Conservation (phyloP, 176 grass and related monocot genomes). For the Luzula sylvatica region DNA sequence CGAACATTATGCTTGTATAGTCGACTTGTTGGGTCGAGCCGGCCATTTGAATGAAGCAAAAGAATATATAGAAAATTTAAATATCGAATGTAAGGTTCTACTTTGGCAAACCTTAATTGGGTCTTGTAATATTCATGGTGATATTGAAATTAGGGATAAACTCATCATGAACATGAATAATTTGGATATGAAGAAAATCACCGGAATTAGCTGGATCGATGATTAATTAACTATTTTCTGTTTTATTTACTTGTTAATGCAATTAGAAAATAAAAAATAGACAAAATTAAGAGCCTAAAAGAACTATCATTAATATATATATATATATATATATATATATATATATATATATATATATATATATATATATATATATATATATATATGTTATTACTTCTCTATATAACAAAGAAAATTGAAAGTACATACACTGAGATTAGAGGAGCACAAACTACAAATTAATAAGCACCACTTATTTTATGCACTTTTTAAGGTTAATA, state of each 20-base stretch:
- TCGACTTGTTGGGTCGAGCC: slow-evolving; percentile 69
- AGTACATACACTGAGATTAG: too few relatives aligned
- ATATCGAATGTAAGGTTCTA: slow-evolving; percentile 26
- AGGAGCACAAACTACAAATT: slow-evolving; percentile 2
- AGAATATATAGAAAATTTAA: slow-evolving; percentile 56
- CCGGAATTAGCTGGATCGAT: slow-evolving; percentile 81
- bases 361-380: too few relatives aligned
- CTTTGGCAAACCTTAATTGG: slow-evolving; percentile 86
- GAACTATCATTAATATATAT: too few relatives aligned
- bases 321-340: too few relatives aligned
- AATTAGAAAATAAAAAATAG: too few relatives aligned
- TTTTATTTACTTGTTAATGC: too few relatives aligned
- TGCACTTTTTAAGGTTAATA: slow-evolving; percentile 6
- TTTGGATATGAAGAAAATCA: slow-evolving; percentile 64
- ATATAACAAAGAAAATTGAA: too few relatives aligned
- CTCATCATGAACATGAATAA: slow-evolving; percentile 58
- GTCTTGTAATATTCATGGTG: slow-evolving; percentile 61
- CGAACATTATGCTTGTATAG: slow-evolving; percentile 74
- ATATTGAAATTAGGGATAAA: slow-evolving; percentile 46
- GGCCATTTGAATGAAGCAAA: slow-evolving; percentile 47
- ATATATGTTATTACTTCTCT: too few relatives aligned
- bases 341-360: too few relatives aligned
- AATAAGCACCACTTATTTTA: background rate
- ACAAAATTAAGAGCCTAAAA: too few relatives aligned
- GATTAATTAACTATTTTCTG: too few relatives aligned